Evolutionary conservation across 345 rosid species (phyloP).

Genomic region (Geranium rotundifolium): DNA sequence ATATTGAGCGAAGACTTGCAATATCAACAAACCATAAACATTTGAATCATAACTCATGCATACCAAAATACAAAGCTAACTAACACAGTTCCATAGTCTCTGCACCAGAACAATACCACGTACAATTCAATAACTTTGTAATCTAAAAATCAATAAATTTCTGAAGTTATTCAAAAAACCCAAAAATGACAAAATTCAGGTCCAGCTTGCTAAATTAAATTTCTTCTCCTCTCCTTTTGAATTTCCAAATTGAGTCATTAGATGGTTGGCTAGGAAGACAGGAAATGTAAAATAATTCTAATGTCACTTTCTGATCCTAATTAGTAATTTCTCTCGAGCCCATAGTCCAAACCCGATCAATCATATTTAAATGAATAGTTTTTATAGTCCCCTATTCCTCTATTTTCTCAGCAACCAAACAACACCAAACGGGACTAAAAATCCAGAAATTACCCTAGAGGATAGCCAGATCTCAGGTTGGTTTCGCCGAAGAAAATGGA

Average conservation of each 20-base stretch:
- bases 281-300: no score
- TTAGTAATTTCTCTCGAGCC: not conserved
- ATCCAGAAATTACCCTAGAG: conserved; percentile 39
- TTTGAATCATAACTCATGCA: not conserved
- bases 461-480: conserved; percentile 46
- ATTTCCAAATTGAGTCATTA: not conserved
- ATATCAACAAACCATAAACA: not conserved
- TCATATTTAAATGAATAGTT: no score
- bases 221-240: not conserved
- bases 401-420: not conserved
- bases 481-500: conserved; percentile 63
- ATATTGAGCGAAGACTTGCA: not conserved
- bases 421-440: not conserved
- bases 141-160: no score
- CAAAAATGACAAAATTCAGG: no score
- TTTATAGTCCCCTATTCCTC: no score
- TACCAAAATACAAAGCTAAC: not conserved
- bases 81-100: not conserved
- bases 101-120: not conserved
- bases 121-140: no score
- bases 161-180: no score
- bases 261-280: no score
- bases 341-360: not conserved
- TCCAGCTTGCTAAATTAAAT: no score
- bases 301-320: no score